A percentile compares a stretch with the other conserved stretches of the same genome.
Evolutionary conservation across 805 yeast genomes (phyloP).

Genomic region (Lachancea mirantina): DNA sequence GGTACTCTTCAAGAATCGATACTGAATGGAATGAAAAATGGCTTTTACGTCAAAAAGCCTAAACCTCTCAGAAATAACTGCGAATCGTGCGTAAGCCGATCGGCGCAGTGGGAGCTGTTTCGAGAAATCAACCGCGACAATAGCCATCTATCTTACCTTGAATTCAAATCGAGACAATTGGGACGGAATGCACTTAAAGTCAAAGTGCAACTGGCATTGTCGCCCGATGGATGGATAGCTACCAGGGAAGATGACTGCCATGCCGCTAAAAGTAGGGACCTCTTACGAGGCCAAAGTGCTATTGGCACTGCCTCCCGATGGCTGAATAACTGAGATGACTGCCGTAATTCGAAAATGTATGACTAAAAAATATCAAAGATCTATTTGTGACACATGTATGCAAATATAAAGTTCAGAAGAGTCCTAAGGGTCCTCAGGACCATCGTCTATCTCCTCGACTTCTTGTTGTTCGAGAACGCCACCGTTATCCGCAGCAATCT

Average conservation of each 20-base stretch:
- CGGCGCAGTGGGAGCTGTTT: constrained; percentile 22
- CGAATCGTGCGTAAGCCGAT: constrained; percentile 21
- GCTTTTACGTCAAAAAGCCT: constrained; percentile 39
- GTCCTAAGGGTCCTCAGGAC: constrained; percentile 23
- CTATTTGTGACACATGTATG: no score
- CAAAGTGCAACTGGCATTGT: constrained; percentile 20
- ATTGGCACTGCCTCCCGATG: no score
- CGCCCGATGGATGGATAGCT: constrained; percentile 41
- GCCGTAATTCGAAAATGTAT: no score
- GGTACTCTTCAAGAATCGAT: constrained; percentile 30
- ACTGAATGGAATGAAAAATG: constrained; percentile 56
- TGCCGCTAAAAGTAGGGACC: no score
- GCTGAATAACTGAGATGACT: no score
- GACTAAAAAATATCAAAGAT: no score
- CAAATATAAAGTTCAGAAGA: no score
- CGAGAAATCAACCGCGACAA: constrained; percentile 5
- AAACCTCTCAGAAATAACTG: constrained; percentile 40
- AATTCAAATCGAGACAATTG: constrained; percentile 24
- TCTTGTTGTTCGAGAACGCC: constrained; percentile 31
- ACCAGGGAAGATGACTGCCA: constrained; percentile 40
- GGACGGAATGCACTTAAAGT: constrained; percentile 30
- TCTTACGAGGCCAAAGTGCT: no score
- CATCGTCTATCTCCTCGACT: constrained; percentile 33
- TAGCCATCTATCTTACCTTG: constrained; percentile 22
- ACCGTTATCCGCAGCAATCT: constrained; percentile 49